These are phyloP conservation scores for Solanum hybrid DNA, from an alignment of 305 asterid genomes.

Conservation along the genomic window DNA sequence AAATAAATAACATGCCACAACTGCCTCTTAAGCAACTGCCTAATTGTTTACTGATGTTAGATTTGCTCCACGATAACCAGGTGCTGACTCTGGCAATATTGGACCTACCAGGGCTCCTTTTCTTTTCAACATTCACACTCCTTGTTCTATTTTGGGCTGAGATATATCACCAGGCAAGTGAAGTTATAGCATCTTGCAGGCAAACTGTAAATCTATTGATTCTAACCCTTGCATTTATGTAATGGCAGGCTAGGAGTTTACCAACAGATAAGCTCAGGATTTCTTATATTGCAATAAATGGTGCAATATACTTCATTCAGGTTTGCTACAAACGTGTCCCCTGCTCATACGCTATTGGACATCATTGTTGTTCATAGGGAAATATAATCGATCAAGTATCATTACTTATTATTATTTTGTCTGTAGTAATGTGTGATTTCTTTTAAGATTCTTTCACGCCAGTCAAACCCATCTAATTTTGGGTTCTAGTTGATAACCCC, in stretches of 20 bases:
- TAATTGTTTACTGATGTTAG: background rate
- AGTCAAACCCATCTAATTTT: background rate
- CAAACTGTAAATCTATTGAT: slow-evolving; percentile 1
- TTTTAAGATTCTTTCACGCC: background rate
- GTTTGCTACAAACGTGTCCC: slow-evolving; percentile 22
- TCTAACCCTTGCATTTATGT: slow-evolving; percentile 20
- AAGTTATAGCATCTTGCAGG: slow-evolving; percentile 1
- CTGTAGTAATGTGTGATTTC: background rate
- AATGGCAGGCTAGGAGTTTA: slow-evolving; percentile 82
- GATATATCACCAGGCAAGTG: slow-evolving; percentile 87
- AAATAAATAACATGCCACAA: background rate
- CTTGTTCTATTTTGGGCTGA: slow-evolving; percentile 97
- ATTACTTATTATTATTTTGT: slow-evolving; percentile 6
- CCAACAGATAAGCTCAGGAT: slow-evolving; percentile 84
- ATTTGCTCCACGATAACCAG: slow-evolving; percentile 27
- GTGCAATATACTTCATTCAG: slow-evolving; percentile 71
- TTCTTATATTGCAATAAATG: slow-evolving; percentile 52
- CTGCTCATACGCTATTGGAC: slow-evolving; percentile 5
- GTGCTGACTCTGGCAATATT: slow-evolving; percentile 51
- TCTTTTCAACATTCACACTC: slow-evolving; percentile 88
- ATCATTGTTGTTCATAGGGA: background rate
- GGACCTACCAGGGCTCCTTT: slow-evolving; percentile 87
- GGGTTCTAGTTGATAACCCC: background rate
- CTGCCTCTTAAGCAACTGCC: background rate
- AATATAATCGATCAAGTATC: slow-evolving; percentile 3